Percentiles rank a stretch among this genome's conserved stretches.
Evolutionary conservation across 2,329 filamentous ascomycete genomes (phyloP).

Genomic region (Botrytis tulipae): DNA sequence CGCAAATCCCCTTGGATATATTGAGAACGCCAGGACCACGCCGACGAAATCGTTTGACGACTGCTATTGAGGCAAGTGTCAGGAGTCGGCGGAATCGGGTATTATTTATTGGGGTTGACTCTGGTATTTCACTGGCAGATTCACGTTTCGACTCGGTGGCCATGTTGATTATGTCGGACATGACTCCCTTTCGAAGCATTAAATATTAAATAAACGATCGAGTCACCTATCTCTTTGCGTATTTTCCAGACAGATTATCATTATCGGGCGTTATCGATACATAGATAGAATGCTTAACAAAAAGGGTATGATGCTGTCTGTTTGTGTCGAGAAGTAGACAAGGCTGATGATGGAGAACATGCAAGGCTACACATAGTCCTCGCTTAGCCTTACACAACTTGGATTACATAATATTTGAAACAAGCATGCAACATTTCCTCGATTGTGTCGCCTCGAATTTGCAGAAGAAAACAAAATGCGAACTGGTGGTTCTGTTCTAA

Average conservation of each 20-base stretch:
- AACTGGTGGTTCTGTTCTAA: background rate
- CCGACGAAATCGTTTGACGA: background rate
- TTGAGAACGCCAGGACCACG: background rate
- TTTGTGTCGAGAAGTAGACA: background rate
- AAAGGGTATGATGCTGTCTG: too few relatives aligned
- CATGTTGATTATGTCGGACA: background rate
- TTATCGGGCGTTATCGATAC: too few relatives aligned
- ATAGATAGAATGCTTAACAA: too few relatives aligned
- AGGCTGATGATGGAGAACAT: background rate
- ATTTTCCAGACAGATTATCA: too few relatives aligned
- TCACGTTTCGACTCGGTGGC: background rate
- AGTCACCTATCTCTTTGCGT: background rate
- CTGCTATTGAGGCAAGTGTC: background rate
- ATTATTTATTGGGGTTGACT: background rate
- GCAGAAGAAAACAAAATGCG: background rate
- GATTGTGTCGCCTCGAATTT: too few relatives aligned
- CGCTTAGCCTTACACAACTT: background rate
- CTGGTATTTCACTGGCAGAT: background rate
- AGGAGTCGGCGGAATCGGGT: background rate
- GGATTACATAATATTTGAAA: background rate
- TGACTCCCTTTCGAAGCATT: background rate
- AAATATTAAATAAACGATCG: background rate
- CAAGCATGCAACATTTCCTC: background rate
- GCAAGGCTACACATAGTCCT: background rate
- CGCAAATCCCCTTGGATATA: background rate